Evolutionary conservation across 768 basidiomycete genomes (phyloP), one percentile per base, ranked within the genome.

Genomic region (Gloeostereum incarnatum): DNA sequence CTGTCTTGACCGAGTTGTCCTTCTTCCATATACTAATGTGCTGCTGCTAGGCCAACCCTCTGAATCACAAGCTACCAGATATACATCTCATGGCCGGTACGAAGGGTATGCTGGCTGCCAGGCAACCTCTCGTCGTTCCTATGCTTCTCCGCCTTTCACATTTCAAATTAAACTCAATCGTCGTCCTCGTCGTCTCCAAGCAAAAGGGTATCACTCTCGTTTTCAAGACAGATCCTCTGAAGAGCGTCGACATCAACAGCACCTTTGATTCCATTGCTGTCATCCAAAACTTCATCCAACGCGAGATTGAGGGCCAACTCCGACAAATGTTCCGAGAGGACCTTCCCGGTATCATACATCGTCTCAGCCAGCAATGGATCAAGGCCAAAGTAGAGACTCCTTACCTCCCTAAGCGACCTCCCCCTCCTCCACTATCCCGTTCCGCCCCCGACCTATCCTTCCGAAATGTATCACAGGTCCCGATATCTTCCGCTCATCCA

Each of bases 301-400:
- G 81, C 41, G 94, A 98, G 63, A 98, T 99, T 39, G 96, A 99
- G 58, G 89, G 82, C 0, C 94, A 97, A 57, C 67, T 99, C 21
- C 73, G 96, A 29, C 96, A 98, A 59, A 94, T 98, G 91, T 99
- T 98, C 59, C 71, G 92, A 43, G 92, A 96, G 57, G 96, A 98
- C 57, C 61, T 99, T 3, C 96, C 96, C 1, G 83, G 89, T 4
- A 97, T 99, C 46, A 98, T 99, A 30, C 96, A 99, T 56, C 73
- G 88, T 23, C 75, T 99, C 33, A 88, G 85, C 59, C 94, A 98
- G 55, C 83, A 88, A 52, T 98, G 94, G 94, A 78, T 97, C 29
- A 87, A 83, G 52, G 84, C 87, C 16, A 91, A 87, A 55, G 90
- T 96, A 0, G 91, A 96, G 53, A 75, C 87, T n/a, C 90, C 90